Evolutionary conservation across 108 stramenopile genomes (phyloP), one percentile per base, ranked within the genome.

Genomic region (Cyclotella choctawhatcheeana): DNA sequence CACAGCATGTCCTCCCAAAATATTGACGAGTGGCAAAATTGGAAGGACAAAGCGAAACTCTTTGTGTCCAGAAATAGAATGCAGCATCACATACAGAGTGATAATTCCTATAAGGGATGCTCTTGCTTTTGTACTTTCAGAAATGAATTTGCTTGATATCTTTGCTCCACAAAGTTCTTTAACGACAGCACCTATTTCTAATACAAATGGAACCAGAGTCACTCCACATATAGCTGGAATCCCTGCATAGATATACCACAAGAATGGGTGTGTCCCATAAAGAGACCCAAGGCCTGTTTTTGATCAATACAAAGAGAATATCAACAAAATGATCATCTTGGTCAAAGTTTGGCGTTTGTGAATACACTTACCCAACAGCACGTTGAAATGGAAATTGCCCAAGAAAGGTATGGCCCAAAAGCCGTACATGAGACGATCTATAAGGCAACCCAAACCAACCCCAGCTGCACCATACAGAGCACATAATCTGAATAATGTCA

Each of bases 11-110:
- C 93, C 97, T 18, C 88, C 83, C 44, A 91, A 33, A 40, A 95
- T 63, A 70, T 87, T 88, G 33, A 92, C 61, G 8, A 96, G 73
- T n/a, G 97, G 96, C 25, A 97, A 79, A 16, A 97, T 64, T 44
- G 97, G 97, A 47, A 96, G 76, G 22, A 97, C 73, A 64, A 96
- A 98, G 18, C 97, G 96, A 83, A 98, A 95, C 66, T 98, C 97
- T 71, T 98, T 97, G 84, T 98, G 97, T 22, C 77, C 88, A 26
- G 92, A 93, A 59, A 88, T 70, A n/a, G 96, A 97, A 85, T 96
- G 94, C 25, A 84, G 58, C 0, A 81, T 32, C 3, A 81, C 68
- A 62, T 92, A 96, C 30, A 75, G 73, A 18, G 52, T 37, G 64
- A 86, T 64, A 20, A 95, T 69, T 26, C 73, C 59, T 77, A 88